phyloP scores from a whole-genome alignment of 176 grass and related monocot species.

The Phoenix roebelenii region DNA sequence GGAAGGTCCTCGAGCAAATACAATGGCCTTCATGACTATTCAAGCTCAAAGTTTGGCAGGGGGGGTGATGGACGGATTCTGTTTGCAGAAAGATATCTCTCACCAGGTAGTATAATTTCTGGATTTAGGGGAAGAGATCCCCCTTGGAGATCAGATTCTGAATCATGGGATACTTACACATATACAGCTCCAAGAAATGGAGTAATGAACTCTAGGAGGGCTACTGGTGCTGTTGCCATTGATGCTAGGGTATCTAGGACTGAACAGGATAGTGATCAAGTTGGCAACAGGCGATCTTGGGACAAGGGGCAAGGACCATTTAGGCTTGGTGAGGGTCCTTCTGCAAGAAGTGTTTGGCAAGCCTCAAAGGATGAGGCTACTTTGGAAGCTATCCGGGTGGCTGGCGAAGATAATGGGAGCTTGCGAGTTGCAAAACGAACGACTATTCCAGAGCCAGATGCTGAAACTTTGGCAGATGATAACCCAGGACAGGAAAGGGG shows the following conservation, averaged over 20 bases:
- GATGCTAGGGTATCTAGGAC: constrained; percentile 42
- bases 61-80: constrained; percentile 42
- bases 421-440: constrained; percentile 40
- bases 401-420: constrained; percentile 81
- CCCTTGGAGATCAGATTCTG: constrained; percentile 79
- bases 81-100: constrained; percentile 61
- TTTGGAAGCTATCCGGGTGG: constrained; percentile 87
- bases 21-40: constrained; percentile 69
- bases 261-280: constrained; percentile 44
- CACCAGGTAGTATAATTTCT: constrained; percentile 44
- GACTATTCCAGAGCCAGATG: constrained; percentile 53
- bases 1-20: constrained; percentile 73
- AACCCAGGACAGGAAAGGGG: constrained; percentile 63
- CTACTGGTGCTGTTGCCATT: constrained; percentile 47
- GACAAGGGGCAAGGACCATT: constrained; percentile 69
- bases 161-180: constrained; percentile 55
- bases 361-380: constrained; percentile 97
- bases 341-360: constrained; percentile 94
- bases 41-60: constrained; percentile 71
- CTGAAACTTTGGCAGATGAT: constrained; percentile 61
- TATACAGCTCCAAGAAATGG: constrained; percentile 53
- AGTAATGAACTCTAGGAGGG: constrained; percentile 45
- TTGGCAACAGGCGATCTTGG: constrained; percentile 50
- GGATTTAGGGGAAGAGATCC: constrained; percentile 37
- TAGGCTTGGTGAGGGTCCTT: constrained; percentile 89